Evolutionary conservation across 768 basidiomycete genomes (phyloP).

Genomic region (Mycena galopus): DNA sequence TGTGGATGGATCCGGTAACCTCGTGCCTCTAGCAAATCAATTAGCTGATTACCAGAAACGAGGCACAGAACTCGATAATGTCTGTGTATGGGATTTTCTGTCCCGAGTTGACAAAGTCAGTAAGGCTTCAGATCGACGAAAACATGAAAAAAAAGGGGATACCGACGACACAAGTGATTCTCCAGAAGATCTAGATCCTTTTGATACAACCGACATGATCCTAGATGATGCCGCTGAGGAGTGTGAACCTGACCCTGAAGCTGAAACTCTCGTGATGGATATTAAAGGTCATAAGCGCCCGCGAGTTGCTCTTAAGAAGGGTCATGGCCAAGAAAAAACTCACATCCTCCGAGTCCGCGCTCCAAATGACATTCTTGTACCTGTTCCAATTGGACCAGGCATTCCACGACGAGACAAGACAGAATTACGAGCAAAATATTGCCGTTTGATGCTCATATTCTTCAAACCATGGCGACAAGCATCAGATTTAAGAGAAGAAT

Average conservation of each 20-base stretch:
- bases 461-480: not conserved
- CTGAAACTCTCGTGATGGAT: not conserved
- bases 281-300: not conserved
- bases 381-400: not conserved
- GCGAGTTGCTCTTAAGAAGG: not conserved
- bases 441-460: not conserved
- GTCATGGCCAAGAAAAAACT: not conserved
- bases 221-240: no score
- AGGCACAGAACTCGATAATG: not conserved
- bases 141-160: not conserved
- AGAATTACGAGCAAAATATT: not conserved
- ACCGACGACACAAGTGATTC: no score
- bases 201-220: not conserved
- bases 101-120: not conserved
- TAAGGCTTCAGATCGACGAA: not conserved
- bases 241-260: not conserved
- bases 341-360: not conserved
- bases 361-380: not conserved
- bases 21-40: not conserved
- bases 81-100: not conserved
- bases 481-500: not conserved
- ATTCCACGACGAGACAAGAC: not conserved
- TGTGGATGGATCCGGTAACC: no score
- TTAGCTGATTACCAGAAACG: not conserved
- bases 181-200: no score